Evolutionary conservation across 139 green algal species (phyloP).

Genomic region (Dunaliella primolecta): DNA sequence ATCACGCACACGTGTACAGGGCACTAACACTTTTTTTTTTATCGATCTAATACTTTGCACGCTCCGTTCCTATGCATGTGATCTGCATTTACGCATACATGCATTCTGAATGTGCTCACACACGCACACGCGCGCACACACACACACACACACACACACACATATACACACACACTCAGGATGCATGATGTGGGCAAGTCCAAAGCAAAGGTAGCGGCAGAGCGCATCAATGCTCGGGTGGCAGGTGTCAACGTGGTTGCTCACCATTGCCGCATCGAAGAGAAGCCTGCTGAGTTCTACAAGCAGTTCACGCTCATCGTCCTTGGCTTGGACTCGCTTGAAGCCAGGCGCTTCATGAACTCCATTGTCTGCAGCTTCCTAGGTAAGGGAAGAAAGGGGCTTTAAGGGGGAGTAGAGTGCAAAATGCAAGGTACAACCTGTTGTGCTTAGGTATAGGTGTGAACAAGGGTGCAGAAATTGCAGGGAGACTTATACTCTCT

Average conservation of each 20-base stretch:
- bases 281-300: constrained; percentile 91
- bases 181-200: constrained; percentile 89
- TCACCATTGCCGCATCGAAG: constrained; percentile 93
- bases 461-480: too few relatives aligned
- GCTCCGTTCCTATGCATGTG: too few relatives aligned
- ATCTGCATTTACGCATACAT: too few relatives aligned
- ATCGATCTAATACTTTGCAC: too few relatives aligned
- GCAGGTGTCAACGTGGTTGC: constrained; percentile 73
- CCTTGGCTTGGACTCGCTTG: constrained; percentile 95
- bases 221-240: constrained; percentile 79
- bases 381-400: constrained; percentile 45
- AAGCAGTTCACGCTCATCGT: constrained; percentile 89
- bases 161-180: constrained; percentile 39
- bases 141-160: background rate
- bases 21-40: too few relatives aligned
- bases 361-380: constrained; percentile 93
- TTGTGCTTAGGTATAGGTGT: too few relatives aligned
- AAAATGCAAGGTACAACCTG: too few relatives aligned
- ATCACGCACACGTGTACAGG: too few relatives aligned
- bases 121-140: background rate
- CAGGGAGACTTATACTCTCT: too few relatives aligned
- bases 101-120: too few relatives aligned
- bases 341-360: constrained; percentile 97
- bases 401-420: too few relatives aligned
- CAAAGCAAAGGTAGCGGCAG: constrained; percentile 91